phyloP scores from a whole-genome alignment of 1,284 basidiomycete genomes.

The Hortiboletus rubellus region DNA sequence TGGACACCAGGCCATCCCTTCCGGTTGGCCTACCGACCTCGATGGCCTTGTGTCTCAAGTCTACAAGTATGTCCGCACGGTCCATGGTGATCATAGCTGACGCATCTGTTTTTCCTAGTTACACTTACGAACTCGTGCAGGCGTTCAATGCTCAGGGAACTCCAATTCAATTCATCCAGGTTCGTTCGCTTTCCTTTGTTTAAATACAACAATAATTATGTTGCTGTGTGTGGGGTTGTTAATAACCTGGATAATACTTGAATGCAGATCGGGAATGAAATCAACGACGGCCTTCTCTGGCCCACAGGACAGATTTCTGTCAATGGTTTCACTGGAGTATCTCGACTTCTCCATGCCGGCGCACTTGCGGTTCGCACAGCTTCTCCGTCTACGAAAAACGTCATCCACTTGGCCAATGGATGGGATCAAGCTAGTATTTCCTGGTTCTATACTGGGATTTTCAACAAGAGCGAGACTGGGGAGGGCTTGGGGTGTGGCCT shows the following conservation, averaged over 20 bases:
- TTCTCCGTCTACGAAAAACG: constrained; percentile 14
- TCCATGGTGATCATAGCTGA: background rate
- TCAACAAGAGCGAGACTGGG: background rate
- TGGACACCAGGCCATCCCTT: constrained; percentile 16
- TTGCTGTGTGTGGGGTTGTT: background rate
- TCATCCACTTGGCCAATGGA: constrained; percentile 14
- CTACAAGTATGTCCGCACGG: constrained; percentile 9
- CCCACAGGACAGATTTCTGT: constrained; percentile 10
- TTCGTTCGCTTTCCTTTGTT: background rate
- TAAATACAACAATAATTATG: background rate
- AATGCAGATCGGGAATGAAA: constrained; percentile 20
- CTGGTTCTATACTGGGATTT: constrained; percentile 14
- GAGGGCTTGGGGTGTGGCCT: constrained; percentile 2
- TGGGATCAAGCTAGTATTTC: constrained; percentile 7
- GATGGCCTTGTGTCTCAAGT: constrained; percentile 8
- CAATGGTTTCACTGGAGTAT: constrained; percentile 11
- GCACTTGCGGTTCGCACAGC: constrained; percentile 14
- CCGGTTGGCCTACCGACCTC: constrained; percentile 14
- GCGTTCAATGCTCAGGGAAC: constrained; percentile 18
- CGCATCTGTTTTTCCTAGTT: background rate
- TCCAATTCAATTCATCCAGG: constrained; percentile 17
- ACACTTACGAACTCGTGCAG: constrained; percentile 12
- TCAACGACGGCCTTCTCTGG: constrained; percentile 18
- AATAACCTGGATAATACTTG: constrained; percentile 1
- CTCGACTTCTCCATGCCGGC: constrained; percentile 19